These are phyloP conservation scores for Ceratocystis smalleyi DNA, from an alignment of 2,329 filamentous ascomycete genomes.

Conservation along the genomic window DNA sequence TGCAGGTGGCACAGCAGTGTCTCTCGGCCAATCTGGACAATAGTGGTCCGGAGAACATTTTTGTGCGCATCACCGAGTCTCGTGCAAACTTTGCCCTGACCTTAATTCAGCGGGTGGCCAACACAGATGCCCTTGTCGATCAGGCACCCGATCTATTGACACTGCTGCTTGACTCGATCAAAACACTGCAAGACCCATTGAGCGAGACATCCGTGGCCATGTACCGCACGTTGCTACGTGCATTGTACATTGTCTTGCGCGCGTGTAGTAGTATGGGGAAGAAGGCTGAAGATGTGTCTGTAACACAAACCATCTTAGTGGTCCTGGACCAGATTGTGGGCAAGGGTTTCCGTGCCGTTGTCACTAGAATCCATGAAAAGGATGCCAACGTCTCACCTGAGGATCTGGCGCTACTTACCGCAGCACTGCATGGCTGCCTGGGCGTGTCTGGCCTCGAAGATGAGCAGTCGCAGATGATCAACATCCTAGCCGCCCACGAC, in stretches of 20 bases:
- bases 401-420: conserved; percentile 76
- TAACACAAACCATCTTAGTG: conserved; percentile 54
- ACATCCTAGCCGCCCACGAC: conserved; percentile 54
- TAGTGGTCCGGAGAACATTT: conserved; percentile 64
- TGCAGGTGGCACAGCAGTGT: conserved; percentile 61
- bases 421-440: conserved; percentile 71
- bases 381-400: conserved; percentile 38
- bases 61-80: conserved; percentile 58
- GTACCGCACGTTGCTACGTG: conserved; percentile 68
- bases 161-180: conserved; percentile 37
- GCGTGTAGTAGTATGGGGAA: conserved; percentile 34
- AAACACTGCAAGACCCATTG: conserved; percentile 39
- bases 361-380: conserved; percentile 65
- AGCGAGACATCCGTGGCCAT: conserved; percentile 43
- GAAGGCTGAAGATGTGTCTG: conserved; percentile 24
- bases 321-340: conserved; percentile 66
- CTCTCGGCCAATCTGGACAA: conserved; percentile 59
- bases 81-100: conserved; percentile 70
- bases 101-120: conserved; percentile 63
- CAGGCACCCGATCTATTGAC: conserved; percentile 38
- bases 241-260: conserved; percentile 68
- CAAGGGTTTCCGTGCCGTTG: conserved; percentile 66
- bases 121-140: conserved; percentile 34
- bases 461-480: conserved; percentile 53
- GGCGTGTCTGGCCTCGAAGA: conserved; percentile 61